A percentile compares a stretch with the other conserved stretches of the same genome.
Conservation (phyloP, 1,284 basidiomycete species). For the Rhodotorula sp. region DNA sequence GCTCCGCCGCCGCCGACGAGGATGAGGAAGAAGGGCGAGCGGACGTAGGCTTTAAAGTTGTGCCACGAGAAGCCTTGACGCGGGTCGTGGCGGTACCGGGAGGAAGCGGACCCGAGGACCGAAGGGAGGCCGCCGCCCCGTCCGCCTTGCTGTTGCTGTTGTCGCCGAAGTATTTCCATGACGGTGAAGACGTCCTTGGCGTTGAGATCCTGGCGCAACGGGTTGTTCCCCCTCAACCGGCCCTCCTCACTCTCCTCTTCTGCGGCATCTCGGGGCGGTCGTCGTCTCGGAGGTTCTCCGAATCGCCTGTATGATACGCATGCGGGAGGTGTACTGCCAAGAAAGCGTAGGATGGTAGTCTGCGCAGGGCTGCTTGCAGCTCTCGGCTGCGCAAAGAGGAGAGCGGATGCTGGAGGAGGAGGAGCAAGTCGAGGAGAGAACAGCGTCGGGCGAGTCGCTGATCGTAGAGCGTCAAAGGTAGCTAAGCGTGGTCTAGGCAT, state of each 20-base stretch:
- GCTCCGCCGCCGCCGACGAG: conserved; percentile 52
- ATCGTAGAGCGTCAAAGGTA: neutral
- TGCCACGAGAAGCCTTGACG: conserved; percentile 11
- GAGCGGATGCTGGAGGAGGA: neutral
- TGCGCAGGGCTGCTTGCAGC: neutral
- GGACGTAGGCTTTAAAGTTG: conserved; percentile 4
- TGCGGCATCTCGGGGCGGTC: too few relatives aligned
- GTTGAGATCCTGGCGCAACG: neutral
- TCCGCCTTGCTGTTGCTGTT: conserved; percentile 1
- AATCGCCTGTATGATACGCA: conserved; percentile 19
- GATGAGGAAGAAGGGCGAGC: conserved; percentile 40
- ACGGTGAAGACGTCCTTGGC: neutral
- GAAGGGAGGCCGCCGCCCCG: neutral
- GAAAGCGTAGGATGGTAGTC: neutral
- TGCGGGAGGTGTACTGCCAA: neutral
- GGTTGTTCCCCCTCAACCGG: too few relatives aligned
- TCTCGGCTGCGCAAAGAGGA: neutral
- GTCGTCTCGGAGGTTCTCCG: conserved; percentile 4
- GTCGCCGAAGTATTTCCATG: neutral
- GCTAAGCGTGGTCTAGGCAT: neutral
- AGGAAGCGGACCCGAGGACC: neutral
- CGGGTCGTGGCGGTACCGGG: neutral
- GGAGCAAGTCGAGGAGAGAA: too few relatives aligned
- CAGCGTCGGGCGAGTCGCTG: neutral
- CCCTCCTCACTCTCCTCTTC: neutral